A percentile compares a stretch with the other conserved stretches of the same genome.
Evolutionary conservation across 2,329 filamentous ascomycete genomes (phyloP).

Genomic region (Fusarium chlamydosporum): DNA sequence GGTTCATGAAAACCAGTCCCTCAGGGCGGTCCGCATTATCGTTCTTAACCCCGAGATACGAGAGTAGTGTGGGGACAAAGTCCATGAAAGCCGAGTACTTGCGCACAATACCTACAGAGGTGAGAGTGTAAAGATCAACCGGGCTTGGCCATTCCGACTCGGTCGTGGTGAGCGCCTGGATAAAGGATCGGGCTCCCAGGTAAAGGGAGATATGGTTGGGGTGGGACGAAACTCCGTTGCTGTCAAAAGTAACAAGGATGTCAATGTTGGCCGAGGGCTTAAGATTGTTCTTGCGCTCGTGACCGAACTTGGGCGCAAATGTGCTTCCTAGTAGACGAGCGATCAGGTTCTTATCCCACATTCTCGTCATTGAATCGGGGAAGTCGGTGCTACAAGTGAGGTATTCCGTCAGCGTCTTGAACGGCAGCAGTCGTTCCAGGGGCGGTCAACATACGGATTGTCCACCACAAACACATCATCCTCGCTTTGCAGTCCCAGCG

Average conservation of each 20-base stretch:
- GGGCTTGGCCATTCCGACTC: constrained; percentile 77
- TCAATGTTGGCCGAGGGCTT: constrained; percentile 74
- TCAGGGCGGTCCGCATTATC: constrained; percentile 60
- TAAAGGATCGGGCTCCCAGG: constrained; percentile 82
- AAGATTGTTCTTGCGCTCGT: constrained; percentile 52
- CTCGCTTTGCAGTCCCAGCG: constrained; percentile 79
- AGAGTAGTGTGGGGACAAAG: constrained; percentile 75
- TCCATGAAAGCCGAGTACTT: constrained; percentile 89
- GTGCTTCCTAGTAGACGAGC: constrained; percentile 77
- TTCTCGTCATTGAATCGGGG: constrained; percentile 87
- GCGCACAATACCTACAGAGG: constrained; percentile 76
- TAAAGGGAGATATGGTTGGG: constrained; percentile 95
- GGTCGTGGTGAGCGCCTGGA: constrained; percentile 75
- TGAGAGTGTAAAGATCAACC: constrained; percentile 88
- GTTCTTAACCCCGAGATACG: constrained; percentile 56
- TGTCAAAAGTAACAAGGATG: constrained; percentile 90
- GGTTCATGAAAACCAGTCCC: constrained; percentile 79
- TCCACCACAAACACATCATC: constrained; percentile 91
- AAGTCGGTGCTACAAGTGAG: constrained; percentile 68
- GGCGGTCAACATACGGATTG: constrained; percentile 68
- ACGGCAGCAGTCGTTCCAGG: not conserved
- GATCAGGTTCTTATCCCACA: constrained; percentile 81
- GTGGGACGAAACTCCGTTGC: constrained; percentile 84
- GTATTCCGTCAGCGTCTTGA: constrained; percentile 12
- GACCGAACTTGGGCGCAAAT: constrained; percentile 76